phyloP scores from a whole-genome alignment of 768 basidiomycete genomes.

The Suillus sp. region DNA sequence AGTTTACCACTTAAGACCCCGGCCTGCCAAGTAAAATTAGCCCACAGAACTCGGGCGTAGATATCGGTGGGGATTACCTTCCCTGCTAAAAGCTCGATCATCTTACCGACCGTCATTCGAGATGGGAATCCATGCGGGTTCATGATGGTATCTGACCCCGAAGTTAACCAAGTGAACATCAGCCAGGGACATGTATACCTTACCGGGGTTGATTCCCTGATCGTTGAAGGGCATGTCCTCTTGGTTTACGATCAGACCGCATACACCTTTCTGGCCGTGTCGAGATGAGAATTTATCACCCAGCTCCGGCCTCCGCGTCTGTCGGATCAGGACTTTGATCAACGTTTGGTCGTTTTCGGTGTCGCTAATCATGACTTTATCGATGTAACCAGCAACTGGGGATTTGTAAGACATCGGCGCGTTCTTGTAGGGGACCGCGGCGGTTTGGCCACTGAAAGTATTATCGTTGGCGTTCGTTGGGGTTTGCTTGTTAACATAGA shows the following conservation, averaged over 20 bases:
- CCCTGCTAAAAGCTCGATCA: constrained; percentile 96
- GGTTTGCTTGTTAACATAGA: constrained; percentile 97
- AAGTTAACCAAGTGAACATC: constrained; percentile 17
- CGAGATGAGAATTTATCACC: constrained; percentile 99
- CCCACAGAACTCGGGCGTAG: background rate
- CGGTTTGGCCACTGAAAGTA: constrained; percentile 80
- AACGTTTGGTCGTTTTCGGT: constrained; percentile 95
- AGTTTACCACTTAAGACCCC: constrained; percentile 88
- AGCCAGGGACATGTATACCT: constrained; percentile 19
- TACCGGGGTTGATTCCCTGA: constrained; percentile 91
- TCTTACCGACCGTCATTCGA: constrained; percentile 99
- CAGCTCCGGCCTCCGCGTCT: constrained; percentile 93
- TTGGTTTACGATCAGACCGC: constrained; percentile 97
- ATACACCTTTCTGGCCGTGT: constrained; percentile 99
- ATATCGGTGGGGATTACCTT: constrained; percentile 54
- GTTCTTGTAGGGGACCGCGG: constrained; percentile 87
- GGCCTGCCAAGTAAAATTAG: constrained; percentile 51
- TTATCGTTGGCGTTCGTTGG: constrained; percentile 95
- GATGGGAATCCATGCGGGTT: constrained; percentile 99
- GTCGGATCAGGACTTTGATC: constrained; percentile 96
- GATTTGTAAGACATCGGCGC: constrained; percentile 92
- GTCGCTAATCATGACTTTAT: constrained; percentile 97
- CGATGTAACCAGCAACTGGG: constrained; percentile 90
- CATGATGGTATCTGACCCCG: constrained; percentile 90
- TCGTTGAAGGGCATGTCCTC: constrained; percentile 99